Conservation (phyloP, 2,329 filamentous ascomycete species). For the Aaosphaeria pasadenensis region DNA sequence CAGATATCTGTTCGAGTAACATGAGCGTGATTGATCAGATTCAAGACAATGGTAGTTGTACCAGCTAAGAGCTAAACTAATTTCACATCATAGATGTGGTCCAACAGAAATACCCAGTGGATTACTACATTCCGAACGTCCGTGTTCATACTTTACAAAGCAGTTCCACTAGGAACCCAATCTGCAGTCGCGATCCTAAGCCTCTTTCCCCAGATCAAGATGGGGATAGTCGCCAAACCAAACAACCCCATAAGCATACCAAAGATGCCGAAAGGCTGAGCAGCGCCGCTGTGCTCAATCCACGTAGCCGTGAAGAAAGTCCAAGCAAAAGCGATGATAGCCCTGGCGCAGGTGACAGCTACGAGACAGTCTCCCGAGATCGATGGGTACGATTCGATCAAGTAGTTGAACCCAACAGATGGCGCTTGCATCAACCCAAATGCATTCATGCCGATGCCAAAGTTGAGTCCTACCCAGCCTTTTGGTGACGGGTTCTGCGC, state of each 20-base stretch:
- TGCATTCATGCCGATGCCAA: conserved; percentile 39
- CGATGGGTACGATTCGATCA: conserved; percentile 51
- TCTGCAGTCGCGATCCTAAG: conserved; percentile 40
- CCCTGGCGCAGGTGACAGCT: conserved; percentile 49
- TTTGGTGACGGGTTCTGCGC: conserved; percentile 34
- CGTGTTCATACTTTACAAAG: conserved; percentile 5
- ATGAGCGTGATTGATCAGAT: no score
- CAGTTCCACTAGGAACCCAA: conserved; percentile 20
- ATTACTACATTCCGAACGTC: neutral
- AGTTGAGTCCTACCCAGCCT: conserved; percentile 40
- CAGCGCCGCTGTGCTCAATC: conserved; percentile 42
- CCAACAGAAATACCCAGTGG: no score
- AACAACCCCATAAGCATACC: conserved; percentile 53
- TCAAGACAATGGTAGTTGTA: no score
- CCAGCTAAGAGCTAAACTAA: no score
- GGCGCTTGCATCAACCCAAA: conserved; percentile 43
- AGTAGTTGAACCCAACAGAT: conserved; percentile 44
- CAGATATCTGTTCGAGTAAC: no score
- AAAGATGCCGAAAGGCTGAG: conserved; percentile 54
- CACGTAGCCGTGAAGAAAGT: conserved; percentile 53
- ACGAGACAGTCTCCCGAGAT: conserved; percentile 54
- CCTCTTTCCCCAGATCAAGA: conserved; percentile 41
- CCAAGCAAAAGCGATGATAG: conserved; percentile 54
- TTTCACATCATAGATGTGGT: no score
- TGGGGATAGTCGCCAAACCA: conserved; percentile 34